Base-by-base conservation (phyloP, 208 protist genomes). In the Leishmania guyanensis region DNA sequence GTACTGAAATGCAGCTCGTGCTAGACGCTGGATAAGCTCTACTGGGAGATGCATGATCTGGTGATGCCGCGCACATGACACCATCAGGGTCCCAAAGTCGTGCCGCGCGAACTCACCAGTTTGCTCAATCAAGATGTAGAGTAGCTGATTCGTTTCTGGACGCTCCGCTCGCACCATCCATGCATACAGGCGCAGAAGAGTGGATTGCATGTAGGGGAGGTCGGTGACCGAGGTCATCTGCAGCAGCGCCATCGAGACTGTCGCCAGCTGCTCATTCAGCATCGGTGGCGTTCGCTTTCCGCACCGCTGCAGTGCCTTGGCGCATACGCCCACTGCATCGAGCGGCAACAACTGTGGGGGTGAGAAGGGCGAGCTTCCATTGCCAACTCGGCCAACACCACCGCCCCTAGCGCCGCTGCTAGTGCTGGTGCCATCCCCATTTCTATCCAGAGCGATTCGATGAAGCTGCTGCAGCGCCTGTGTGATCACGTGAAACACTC, bases 121-220 rank as follows among this genome's bases (percentile, higher is more conserved):
- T 58, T 91, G 78, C 71, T 94, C 86, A 14, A 93, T 78, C 29
- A 97, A 84, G 3, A 94, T 78, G 64, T 80, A 66, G 12, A 97
- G 90, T 26, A 97, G 48, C 64, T 90, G 83, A 64, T 85, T 89
- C 16, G 89, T 80, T 75, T 94, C 90, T 2, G 75, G 53, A 39
- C 86, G 86, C 64, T 94, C 94, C 66, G 87, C 85, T 14, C 92
- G 90, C 62, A 94, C 89, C 86, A 97, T 91, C 94, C 94, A 97
- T 36, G 89, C 46, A 70, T 95, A 95, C 36, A 97, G 82, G 26
- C 92, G 90, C 69, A 97, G 78, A 46, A 97, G 81, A 12, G 83
- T 78, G 5, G 0, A 2, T 78, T 94, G 88, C 69, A 94, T 8
- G 43, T 48, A 65, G 3, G 75, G 50, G 14, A 92, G 75, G 54